A percentile compares a stretch with the other conserved stretches of the same genome.
Evolutionary conservation across 495 filamentous ascomycete species (phyloP).

Genomic region (Podospora bellae-mahoneyi): DNA sequence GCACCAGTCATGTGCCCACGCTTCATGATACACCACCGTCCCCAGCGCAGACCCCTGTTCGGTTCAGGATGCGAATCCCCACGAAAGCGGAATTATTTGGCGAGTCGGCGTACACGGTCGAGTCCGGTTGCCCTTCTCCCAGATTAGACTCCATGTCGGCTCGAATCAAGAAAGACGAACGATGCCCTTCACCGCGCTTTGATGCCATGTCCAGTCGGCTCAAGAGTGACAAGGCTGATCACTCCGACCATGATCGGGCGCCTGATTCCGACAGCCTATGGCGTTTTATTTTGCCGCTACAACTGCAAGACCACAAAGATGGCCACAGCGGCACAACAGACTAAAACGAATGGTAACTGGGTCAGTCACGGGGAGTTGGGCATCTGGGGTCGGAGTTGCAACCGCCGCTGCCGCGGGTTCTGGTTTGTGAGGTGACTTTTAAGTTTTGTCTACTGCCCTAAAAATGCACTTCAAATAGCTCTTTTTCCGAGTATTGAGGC

Average conservation of each 20-base stretch:
- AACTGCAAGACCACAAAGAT: background rate
- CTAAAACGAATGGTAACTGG: background rate
- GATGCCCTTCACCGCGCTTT: background rate
- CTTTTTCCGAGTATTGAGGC: background rate
- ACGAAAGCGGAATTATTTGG: too few species aligned
- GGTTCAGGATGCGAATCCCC: background rate
- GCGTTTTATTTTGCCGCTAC: background rate
- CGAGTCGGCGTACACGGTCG: background rate
- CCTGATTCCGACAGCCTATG: background rate
- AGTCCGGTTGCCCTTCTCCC: background rate
- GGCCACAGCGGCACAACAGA: too few species aligned
- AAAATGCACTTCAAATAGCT: background rate
- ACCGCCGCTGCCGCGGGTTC: background rate
- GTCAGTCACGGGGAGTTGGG: background rate
- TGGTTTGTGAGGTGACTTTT: background rate
- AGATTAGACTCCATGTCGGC: background rate
- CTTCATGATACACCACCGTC: background rate
- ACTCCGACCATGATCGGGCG: background rate
- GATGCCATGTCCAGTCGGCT: background rate
- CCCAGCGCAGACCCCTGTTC: background rate
- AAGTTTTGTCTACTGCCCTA: background rate
- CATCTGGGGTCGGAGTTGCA: background rate
- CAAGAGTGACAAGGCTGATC: too few species aligned
- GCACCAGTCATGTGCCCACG: slow-evolving; percentile 32
- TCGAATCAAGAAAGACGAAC: background rate